A percentile compares a stretch with the other conserved stretches of the same genome.
phyloP scores from a whole-genome alignment of 352 stramenopile genomes.

The Poterioochromonas sp. region DNA sequence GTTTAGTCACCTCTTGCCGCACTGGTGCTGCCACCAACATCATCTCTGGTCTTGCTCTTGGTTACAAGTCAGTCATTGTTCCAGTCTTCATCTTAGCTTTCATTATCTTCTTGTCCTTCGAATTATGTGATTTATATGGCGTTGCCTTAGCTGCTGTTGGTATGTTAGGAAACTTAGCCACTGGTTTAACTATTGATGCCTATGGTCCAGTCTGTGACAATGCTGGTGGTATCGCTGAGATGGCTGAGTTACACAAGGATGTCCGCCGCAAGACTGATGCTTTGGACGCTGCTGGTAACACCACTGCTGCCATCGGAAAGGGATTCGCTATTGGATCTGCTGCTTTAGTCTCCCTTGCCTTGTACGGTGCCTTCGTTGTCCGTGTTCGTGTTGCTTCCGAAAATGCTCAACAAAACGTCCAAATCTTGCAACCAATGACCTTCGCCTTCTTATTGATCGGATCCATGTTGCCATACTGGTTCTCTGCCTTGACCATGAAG shows the following conservation, averaged over 20 bases:
- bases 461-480: conserved; percentile 99
- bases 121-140: conserved; percentile 92
- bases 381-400: conserved; percentile 74
- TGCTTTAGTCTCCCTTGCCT: conserved; percentile 90
- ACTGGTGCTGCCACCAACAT: conserved; percentile 98
- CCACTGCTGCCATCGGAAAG: conserved; percentile 97
- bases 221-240: conserved; percentile 97
- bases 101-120: conserved; percentile 94
- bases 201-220: conserved; percentile 99
- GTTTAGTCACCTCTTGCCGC: conserved; percentile 91
- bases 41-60: conserved; percentile 98
- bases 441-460: conserved; percentile 98
- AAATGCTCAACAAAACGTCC: conserved; percentile 59
- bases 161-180: conserved; percentile 96
- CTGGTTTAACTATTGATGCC: conserved; percentile 96
- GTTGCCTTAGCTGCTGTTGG: conserved; percentile 90
- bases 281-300: conserved; percentile 97
- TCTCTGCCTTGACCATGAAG: conserved; percentile 99
- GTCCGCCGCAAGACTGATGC: conserved; percentile 98
- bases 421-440: conserved; percentile 93
- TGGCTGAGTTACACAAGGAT: conserved; percentile 88
- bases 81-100: conserved; percentile 94
- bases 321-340: conserved; percentile 98
- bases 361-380: conserved; percentile 96
- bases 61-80: conserved; percentile 98